Conservation (phyloP, 257 asterid species). For the Ilex asprella region DNA sequence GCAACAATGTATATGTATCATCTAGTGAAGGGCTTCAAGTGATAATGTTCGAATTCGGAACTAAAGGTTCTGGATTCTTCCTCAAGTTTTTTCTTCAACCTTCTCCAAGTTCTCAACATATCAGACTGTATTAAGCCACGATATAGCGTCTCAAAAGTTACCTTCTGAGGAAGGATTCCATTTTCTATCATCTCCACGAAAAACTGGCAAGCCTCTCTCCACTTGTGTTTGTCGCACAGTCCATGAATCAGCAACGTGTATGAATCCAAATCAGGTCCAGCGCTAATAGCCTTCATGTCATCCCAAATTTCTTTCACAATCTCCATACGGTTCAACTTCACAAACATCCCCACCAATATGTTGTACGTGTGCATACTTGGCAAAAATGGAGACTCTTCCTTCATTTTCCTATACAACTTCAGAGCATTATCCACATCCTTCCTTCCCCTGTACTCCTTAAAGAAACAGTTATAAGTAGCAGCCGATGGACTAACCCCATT, state of each 20-base stretch:
- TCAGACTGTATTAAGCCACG: conserved; percentile 81
- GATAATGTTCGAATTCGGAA: conserved; percentile 65
- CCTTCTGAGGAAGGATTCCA: conserved; percentile 77
- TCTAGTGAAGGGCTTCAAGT: conserved; percentile 66
- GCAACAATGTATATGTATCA: conserved; percentile 13
- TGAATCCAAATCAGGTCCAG: conserved; percentile 79
- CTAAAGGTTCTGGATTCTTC: conserved; percentile 72
- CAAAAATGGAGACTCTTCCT: conserved; percentile 39
- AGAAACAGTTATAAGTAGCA: conserved; percentile 67
- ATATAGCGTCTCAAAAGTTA: conserved; percentile 75
- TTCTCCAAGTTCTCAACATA: conserved; percentile 87
- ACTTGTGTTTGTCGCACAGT: conserved; percentile 56
- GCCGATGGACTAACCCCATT: conserved; percentile 61
- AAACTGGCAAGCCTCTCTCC: conserved; percentile 66
- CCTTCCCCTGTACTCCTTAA: conserved; percentile 73
- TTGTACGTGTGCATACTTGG: conserved; percentile 63
- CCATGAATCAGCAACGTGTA: conserved; percentile 70
- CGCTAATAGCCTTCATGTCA: conserved; percentile 52
- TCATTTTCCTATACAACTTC: conserved; percentile 64
- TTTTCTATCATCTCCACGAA: conserved; percentile 87
- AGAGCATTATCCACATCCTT: conserved; percentile 64
- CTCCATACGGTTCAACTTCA: conserved; percentile 45
- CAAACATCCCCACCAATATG: conserved; percentile 60
- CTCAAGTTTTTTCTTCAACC: conserved; percentile 78
- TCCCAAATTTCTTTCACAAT: conserved; percentile 71